Evolutionary conservation across 805 yeast species (phyloP).

Genomic region (Metschnikowia amazonensis): DNA sequence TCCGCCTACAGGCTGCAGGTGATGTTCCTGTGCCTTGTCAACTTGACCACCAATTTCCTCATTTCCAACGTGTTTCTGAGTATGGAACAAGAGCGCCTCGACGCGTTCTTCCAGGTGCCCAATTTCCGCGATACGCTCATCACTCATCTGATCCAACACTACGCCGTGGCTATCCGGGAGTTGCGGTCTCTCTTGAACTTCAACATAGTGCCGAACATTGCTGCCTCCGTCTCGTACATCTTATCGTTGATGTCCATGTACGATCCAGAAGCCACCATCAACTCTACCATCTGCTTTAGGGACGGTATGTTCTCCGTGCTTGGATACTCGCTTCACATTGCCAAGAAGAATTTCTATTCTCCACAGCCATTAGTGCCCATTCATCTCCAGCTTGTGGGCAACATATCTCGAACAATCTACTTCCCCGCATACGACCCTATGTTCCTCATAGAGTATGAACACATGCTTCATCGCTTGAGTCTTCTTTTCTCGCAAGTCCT

Average conservation of each 20-base stretch:
- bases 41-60: slow-evolving; percentile 38
- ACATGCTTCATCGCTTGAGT: slow-evolving; percentile 26
- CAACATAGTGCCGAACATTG: slow-evolving; percentile 28
- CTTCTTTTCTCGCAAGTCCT: slow-evolving; percentile 5
- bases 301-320: slow-evolving; percentile 39
- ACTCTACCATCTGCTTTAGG: slow-evolving; percentile 36
- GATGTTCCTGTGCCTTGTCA: slow-evolving; percentile 36
- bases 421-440: slow-evolving; percentile 34
- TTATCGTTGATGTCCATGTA: slow-evolving; percentile 39
- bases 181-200: slow-evolving; percentile 27
- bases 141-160: slow-evolving; percentile 33
- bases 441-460: slow-evolving; percentile 28
- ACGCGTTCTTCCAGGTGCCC: slow-evolving; percentile 13
- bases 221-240: slow-evolving; percentile 35
- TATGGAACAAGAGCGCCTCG: slow-evolving; percentile 5
- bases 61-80: slow-evolving; percentile 28
- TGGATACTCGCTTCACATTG: slow-evolving; percentile 21
- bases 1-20: slow-evolving; percentile 21
- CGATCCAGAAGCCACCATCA: slow-evolving; percentile 40
- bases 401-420: slow-evolving; percentile 32
- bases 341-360: slow-evolving; percentile 10
- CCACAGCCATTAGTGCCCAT: slow-evolving; percentile 24
- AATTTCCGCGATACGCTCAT: slow-evolving; percentile 25
- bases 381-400: slow-evolving; percentile 34
- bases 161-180: slow-evolving; percentile 34